Percentiles rank a stretch among this genome's conserved stretches.
Conservation (phyloP, 2,329 filamentous ascomycete species). For the Lojkania enalia region DNA sequence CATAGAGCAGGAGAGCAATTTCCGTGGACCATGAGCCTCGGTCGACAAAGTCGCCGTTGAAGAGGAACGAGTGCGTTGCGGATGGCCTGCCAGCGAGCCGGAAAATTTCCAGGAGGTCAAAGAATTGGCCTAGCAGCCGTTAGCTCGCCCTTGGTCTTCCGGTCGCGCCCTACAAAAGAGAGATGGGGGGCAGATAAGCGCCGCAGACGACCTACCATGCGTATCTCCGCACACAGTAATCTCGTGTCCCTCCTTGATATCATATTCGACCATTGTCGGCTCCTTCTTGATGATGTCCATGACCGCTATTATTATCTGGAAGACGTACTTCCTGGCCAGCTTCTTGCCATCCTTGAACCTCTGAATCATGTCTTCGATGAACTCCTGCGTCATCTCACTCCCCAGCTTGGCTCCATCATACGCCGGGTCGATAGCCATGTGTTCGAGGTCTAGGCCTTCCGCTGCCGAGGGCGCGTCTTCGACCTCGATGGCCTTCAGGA, state of each 20-base stretch:
- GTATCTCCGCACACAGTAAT: conserved; percentile 97
- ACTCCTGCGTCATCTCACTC: conserved; percentile 90
- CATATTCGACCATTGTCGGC: conserved; percentile 94
- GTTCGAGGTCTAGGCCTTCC: conserved; percentile 76
- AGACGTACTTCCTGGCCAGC: conserved; percentile 94
- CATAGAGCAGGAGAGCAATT: conserved; percentile 88
- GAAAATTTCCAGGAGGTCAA: conserved; percentile 96
- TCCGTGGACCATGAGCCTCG: conserved; percentile 98
- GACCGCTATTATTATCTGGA: conserved; percentile 90
- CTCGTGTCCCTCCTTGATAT: conserved; percentile 74
- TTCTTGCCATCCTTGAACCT: conserved; percentile 96
- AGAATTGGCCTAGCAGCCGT: conserved; percentile 78
- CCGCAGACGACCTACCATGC: conserved; percentile 81
- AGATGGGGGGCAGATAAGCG: no score
- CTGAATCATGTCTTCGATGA: conserved; percentile 96
- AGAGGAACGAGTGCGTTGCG: conserved; percentile 89
- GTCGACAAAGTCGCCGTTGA: conserved; percentile 99
- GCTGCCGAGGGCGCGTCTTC: conserved; percentile 90
- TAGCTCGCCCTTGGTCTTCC: no score
- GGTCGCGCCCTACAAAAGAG: no score
- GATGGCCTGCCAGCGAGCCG: conserved; percentile 81
- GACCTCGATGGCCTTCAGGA: conserved; percentile 93
- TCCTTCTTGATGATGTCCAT: conserved; percentile 90
- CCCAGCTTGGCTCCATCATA: conserved; percentile 85
- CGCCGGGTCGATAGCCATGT: conserved; percentile 76